A percentile compares a stretch with the other conserved stretches of the same genome.
phyloP scores from a whole-genome alignment of 345 rosid genomes.

The Chamaenerion angustifolium region DNA sequence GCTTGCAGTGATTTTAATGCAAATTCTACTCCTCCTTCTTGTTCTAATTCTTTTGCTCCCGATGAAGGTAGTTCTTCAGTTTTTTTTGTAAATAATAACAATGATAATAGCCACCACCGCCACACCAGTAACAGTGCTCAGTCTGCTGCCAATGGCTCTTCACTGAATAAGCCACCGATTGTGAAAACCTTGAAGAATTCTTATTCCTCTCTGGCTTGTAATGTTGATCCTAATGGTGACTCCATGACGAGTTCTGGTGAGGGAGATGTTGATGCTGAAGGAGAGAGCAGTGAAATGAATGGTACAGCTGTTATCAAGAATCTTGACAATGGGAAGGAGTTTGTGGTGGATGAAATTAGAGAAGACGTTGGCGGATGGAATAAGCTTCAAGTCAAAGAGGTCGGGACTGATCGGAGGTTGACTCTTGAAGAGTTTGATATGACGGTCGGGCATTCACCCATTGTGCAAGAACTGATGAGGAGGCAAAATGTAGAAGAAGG shows the following conservation, averaged over 20 bases:
- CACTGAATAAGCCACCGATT: conserved; percentile 21
- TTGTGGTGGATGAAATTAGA: conserved; percentile 73
- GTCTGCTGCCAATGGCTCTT: conserved; percentile 5
- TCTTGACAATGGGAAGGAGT: conserved; percentile 80
- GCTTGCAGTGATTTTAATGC: conserved; percentile 6
- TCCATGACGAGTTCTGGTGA: conserved; percentile 12
- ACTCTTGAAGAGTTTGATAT: conserved; percentile 91
- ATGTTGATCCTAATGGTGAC: conserved; percentile 20
- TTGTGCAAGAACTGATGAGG: conserved; percentile 92
- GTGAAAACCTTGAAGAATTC: conserved; percentile 10
- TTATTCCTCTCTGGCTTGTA: conserved; percentile 16
- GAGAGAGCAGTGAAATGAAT: conserved; percentile 15
- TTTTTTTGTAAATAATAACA: conserved; percentile 10
- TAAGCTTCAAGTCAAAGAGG: conserved; percentile 75
- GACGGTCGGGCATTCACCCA: conserved; percentile 84
- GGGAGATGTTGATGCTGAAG: conserved; percentile 13
- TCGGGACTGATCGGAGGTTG: conserved; percentile 76
- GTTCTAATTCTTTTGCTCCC: conserved; percentile 7
- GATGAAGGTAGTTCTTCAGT: not conserved
- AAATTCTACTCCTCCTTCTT: conserved; percentile 6
- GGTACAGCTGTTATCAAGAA: conserved; percentile 33
- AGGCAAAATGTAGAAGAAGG: conserved; percentile 82
- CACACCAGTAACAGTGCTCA: not conserved
- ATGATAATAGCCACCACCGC: not conserved
- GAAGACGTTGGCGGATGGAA: conserved; percentile 71